phyloP scores from a whole-genome alignment of 2,329 filamentous ascomycete species.

The Pseudogymnoascus sp. region DNA sequence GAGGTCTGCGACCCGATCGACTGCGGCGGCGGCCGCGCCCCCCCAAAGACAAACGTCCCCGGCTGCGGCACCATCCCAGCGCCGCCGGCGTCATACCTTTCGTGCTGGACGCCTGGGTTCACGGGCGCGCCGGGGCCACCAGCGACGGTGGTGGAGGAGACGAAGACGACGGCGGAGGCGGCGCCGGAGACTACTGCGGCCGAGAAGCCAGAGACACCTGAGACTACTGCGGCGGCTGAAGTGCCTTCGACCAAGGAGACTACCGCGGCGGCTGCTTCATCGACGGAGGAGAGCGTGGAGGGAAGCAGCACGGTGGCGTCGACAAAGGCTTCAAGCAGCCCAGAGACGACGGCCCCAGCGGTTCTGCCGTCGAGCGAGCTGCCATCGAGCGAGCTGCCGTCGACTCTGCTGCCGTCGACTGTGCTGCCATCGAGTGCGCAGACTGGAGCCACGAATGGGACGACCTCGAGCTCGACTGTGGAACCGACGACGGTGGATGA shows the following conservation, averaged over 20 bases:
- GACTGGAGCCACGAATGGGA: neutral
- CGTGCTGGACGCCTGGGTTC: neutral
- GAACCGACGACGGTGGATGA: neutral
- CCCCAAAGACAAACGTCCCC: neutral
- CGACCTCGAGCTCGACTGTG: neutral
- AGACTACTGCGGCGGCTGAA: neutral
- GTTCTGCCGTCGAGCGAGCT: neutral
- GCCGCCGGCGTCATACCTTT: neutral
- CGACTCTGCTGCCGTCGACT: neutral
- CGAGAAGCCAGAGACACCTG: neutral
- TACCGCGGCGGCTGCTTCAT: neutral
- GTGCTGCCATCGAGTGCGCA: neutral
- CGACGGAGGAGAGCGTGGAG: neutral
- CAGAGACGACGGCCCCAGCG: neutral
- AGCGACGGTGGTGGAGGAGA: neutral
- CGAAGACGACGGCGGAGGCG: neutral
- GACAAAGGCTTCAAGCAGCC: neutral
- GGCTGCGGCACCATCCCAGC: neutral
- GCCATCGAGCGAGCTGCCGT: no score
- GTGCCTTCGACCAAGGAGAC: neutral
- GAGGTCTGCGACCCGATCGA: constrained; percentile 20
- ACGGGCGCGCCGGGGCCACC: neutral
- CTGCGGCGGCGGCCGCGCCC: constrained; percentile 16
- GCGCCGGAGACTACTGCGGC: neutral
- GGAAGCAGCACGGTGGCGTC: neutral